Conservation (phyloP, 169 alveolate genomes). For the Cryptosporidium meleagridis region DNA sequence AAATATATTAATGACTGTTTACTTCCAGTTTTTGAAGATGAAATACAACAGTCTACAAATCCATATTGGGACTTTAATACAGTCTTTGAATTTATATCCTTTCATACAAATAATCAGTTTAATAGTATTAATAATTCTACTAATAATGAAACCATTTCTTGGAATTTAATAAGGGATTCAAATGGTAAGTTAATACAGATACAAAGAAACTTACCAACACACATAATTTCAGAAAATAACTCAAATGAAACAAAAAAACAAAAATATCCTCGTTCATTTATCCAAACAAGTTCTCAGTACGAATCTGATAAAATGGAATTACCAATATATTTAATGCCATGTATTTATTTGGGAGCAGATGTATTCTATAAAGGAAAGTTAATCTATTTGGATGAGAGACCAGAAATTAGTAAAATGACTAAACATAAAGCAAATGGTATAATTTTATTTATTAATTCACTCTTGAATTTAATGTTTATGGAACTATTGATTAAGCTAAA, state of each 20-base stretch:
- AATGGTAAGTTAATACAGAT: slow-evolving; percentile 13
- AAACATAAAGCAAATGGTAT: background rate
- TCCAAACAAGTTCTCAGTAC: background rate
- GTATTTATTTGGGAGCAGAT: slow-evolving; percentile 50
- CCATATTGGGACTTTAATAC: slow-evolving; percentile 47
- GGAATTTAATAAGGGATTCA: slow-evolving; percentile 37
- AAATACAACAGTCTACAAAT: slow-evolving; percentile 2
- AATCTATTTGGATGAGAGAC: background rate
- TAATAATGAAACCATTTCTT: background rate
- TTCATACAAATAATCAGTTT: slow-evolving; percentile 8
- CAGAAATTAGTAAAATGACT: background rate
- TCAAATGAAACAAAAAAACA: background rate
- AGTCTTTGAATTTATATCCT: background rate
- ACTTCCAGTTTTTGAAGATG: slow-evolving; percentile 8
- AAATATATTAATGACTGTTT: slow-evolving; percentile 12
- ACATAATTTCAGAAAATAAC: background rate
- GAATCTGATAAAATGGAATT: background rate
- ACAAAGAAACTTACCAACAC: background rate
- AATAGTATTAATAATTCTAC: background rate
- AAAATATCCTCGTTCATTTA: background rate
- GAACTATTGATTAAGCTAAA: slow-evolving; percentile 6
- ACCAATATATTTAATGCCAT: slow-evolving; percentile 40
- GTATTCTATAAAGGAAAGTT: background rate
- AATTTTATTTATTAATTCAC: background rate
- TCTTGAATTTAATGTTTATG: slow-evolving; percentile 17